Conservation (phyloP, 208 protist genomes). For the Acanthamoeba castellanii region DNA sequence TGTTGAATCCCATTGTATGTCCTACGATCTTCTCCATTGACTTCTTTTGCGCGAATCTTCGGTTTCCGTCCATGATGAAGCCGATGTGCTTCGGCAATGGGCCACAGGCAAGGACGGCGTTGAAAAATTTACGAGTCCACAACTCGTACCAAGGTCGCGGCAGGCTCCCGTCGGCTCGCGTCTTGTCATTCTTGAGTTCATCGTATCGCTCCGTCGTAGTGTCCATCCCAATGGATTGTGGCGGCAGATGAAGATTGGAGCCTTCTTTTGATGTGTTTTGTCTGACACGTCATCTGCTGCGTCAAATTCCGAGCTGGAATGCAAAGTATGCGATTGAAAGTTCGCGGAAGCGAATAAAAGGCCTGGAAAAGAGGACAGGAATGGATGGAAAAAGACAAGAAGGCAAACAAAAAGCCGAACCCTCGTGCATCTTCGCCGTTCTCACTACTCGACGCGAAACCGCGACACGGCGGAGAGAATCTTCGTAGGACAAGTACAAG, state of each 20-base stretch:
- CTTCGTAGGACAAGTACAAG: too few species aligned
- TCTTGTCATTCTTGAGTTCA: neutral
- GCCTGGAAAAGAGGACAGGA: neutral
- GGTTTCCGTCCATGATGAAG: constrained; percentile 94
- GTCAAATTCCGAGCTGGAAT: too few species aligned
- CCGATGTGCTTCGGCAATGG: constrained; percentile 90
- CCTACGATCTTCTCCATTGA: constrained; percentile 79
- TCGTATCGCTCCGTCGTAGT: neutral
- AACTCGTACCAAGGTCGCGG: neutral
- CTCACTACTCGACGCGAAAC: too few species aligned
- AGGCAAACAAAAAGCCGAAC: neutral
- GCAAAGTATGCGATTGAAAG: neutral
- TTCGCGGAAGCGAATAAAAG: neutral
- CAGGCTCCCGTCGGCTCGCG: neutral
- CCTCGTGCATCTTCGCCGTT: neutral
- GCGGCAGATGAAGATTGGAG: too few species aligned
- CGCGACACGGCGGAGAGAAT: too few species aligned
- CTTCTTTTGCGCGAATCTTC: constrained; percentile 85
- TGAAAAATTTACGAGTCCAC: constrained; percentile 9
- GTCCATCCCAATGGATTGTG: neutral
- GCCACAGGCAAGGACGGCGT: constrained; percentile 74
- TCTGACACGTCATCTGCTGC: too few species aligned
- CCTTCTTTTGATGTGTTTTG: too few species aligned
- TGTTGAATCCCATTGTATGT: constrained; percentile 85
- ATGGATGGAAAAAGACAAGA: neutral